These are phyloP conservation scores for Candida frijolesensis DNA, from an alignment of 1,139 yeast species.

Conservation along the genomic window DNA sequence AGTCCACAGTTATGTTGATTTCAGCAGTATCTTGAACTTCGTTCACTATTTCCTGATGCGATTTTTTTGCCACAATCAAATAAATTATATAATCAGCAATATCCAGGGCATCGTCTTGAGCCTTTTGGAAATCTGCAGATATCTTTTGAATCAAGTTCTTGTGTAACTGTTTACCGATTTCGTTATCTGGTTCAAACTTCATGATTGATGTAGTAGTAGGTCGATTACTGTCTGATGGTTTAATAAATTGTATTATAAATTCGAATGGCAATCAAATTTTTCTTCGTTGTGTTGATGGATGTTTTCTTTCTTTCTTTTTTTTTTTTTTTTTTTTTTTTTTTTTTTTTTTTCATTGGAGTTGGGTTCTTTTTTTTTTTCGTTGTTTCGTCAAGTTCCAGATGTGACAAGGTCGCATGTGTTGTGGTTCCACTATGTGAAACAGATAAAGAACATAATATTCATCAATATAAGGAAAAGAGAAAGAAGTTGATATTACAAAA, in stretches of 20 bases:
- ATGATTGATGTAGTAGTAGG: constrained; percentile 9
- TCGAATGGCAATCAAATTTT: neutral
- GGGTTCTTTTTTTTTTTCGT: no score
- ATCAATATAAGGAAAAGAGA: no score
- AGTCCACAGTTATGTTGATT: constrained; percentile 55
- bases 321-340: constrained; percentile 3
- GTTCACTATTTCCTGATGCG: constrained; percentile 60
- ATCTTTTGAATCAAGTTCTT: constrained; percentile 40
- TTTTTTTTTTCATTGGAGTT: neutral
- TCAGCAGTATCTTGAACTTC: constrained; percentile 72
- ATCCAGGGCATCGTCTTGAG: constrained; percentile 68
- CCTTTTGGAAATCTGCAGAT: constrained; percentile 31
- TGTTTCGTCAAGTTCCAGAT: no score
- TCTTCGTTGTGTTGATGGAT: neutral
- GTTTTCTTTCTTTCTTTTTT: constrained; percentile 2
- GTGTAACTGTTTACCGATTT: constrained; percentile 41
- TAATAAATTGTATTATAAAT: neutral
- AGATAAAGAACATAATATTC: no score
- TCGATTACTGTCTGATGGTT: neutral
- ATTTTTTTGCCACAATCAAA: constrained; percentile 70
- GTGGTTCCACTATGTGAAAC: no score
- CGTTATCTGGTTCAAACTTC: constrained; percentile 45
- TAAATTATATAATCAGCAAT: constrained; percentile 80
- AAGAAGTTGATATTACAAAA: no score
- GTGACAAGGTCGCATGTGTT: no score